These are phyloP conservation scores for Trematosphaeria pertusa DNA, from an alignment of 2,329 filamentous ascomycete genomes.

Conservation along the genomic window DNA sequence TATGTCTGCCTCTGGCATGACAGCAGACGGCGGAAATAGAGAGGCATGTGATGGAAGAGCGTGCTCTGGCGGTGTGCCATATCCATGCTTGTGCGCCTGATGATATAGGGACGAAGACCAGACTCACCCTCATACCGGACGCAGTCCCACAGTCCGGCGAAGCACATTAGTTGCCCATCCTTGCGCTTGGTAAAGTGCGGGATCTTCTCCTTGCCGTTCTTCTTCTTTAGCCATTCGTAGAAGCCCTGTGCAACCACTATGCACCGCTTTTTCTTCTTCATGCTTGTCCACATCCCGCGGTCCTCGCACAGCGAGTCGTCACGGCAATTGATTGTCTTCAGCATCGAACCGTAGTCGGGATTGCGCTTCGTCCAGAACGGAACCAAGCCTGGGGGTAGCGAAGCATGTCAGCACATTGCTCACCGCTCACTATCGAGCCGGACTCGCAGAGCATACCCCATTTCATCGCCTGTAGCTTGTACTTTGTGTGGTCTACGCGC, in stretches of 20 bases:
- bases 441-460: slow-evolving; percentile 77
- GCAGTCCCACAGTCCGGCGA: slow-evolving; percentile 92
- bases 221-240: slow-evolving; percentile 92
- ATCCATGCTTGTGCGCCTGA: neutral
- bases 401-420: slow-evolving; percentile 19
- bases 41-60: neutral
- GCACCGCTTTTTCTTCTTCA: slow-evolving; percentile 90
- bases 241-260: slow-evolving; percentile 90
- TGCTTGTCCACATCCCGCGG: slow-evolving; percentile 86
- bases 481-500: slow-evolving; percentile 58
- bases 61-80: neutral
- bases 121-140: slow-evolving; percentile 75
- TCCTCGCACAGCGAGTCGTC: slow-evolving; percentile 81
- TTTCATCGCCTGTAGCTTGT: slow-evolving; percentile 91
- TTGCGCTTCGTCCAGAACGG: slow-evolving; percentile 92
- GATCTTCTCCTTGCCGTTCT: slow-evolving; percentile 76
- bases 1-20: slow-evolving; percentile 7
- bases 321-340: slow-evolving; percentile 94
- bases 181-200: slow-evolving; percentile 84
- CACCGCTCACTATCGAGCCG: neutral
- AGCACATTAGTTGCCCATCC: slow-evolving; percentile 83
- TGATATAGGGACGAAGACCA: slow-evolving; percentile 5
- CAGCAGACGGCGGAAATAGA: neutral
- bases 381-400: slow-evolving; percentile 64
- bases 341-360: slow-evolving; percentile 76